phyloP scores from a whole-genome alignment of 2,329 filamentous ascomycete species.

The Aspergillus floridensis region DNA sequence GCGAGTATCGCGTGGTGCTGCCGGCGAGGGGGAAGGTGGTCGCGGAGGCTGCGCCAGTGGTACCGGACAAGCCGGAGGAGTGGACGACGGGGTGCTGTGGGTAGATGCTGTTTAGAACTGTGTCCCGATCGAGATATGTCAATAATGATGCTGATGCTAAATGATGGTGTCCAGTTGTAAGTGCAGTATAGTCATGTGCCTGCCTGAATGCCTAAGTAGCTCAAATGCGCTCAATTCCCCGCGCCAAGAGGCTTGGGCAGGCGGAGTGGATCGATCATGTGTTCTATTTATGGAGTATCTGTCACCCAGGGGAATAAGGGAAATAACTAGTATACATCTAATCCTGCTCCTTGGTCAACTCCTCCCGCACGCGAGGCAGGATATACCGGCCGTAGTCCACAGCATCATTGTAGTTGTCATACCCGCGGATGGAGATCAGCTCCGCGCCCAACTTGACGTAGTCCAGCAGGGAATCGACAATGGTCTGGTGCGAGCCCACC shows the following conservation, averaged over 20 bases:
- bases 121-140: too few species aligned
- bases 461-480: constrained; percentile 55
- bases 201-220: not conserved
- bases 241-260: not conserved
- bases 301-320: too few species aligned
- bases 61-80: constrained; percentile 1
- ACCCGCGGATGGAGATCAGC: constrained; percentile 60
- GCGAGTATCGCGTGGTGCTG: constrained; percentile 13
- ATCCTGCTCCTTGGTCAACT: constrained; percentile 13
- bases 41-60: too few species aligned
- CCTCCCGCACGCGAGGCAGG: constrained; percentile 48
- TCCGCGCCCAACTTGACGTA: constrained; percentile 58
- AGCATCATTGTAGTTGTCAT: constrained; percentile 60
- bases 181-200: too few species aligned
- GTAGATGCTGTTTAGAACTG: not conserved
- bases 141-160: too few species aligned
- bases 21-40: not conserved
- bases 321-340: not conserved
- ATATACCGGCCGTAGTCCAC: constrained; percentile 60
- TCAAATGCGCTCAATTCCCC: not conserved
- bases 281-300: too few species aligned
- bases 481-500: constrained; percentile 54
- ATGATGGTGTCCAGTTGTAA: too few species aligned
- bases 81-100: not conserved
- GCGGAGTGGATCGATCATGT: too few species aligned